Evolutionary conservation across 169 alveolate genomes (phyloP).

Genomic region (Plasmodium berghei): DNA sequence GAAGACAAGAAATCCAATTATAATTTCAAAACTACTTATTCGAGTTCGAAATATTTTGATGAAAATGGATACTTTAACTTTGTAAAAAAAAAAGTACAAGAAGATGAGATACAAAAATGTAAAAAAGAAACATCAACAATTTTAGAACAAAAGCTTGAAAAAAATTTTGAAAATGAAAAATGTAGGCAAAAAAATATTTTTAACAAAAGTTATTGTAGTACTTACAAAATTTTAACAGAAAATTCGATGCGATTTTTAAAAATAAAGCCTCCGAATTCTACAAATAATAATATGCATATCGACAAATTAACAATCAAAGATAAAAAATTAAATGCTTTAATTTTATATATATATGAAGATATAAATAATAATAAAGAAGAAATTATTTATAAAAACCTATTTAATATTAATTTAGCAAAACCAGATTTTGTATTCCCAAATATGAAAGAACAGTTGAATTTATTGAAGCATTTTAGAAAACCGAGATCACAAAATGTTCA

Average conservation of each 20-base stretch:
- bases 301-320: conserved; percentile 39
- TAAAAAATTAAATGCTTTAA: conserved; percentile 38
- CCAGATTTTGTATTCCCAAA: conserved; percentile 69
- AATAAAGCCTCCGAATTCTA: background rate
- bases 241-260: conserved; percentile 22
- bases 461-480: background rate
- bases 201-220: conserved; percentile 48
- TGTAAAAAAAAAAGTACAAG: conserved; percentile 5
- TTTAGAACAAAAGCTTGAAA: no score
- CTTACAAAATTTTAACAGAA: conserved; percentile 19
- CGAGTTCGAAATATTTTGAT: conserved; percentile 42
- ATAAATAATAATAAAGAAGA: conserved; percentile 10
- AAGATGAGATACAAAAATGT: background rate
- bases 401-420: conserved; percentile 41
- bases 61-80: conserved; percentile 29
- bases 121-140: no score
- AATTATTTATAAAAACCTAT: conserved; percentile 35
- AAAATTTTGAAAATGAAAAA: no score
- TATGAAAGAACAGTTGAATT: conserved; percentile 45
- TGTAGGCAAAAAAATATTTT: background rate
- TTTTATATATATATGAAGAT: conserved; percentile 53
- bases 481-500: background rate
- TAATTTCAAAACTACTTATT: background rate
- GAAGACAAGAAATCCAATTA: background rate
- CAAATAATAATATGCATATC: background rate